Base-by-base conservation (phyloP, 768 basidiomycete genomes). In the Leccinum olivaceopallidum region DNA sequence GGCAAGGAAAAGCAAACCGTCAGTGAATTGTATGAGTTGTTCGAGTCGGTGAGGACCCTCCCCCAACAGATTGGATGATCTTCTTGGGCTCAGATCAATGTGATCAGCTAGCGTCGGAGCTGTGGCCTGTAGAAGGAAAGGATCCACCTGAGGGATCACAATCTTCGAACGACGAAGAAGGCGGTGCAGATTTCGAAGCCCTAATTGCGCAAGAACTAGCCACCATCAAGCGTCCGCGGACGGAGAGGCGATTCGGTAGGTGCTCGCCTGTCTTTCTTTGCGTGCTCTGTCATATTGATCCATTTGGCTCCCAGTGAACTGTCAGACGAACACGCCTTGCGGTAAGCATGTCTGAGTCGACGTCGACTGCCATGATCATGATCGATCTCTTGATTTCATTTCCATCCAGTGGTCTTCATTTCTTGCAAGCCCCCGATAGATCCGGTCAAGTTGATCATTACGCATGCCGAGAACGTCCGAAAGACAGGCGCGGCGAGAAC, bases 1-100 rank as follows among this genome's bases (percentile, higher is more conserved):
- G 92, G 92, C 20, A 94, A 88, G 65, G 93, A 94, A 71, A 88
- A 83, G 63, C 87, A 87, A 67, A 82, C 89, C 0, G 83, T 91
- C 5, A 85, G 87, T 39, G 92, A 94, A 69, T 72, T 91, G 37
- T 88, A 87, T 63, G 90, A 92, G 67, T 67, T 94, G 10, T 91
- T 94, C 57, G 89, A 92, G 60, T 82, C 82, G 55, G 92, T 92
- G 63, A 66, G 85, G 73, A 36, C 16, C 55, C n/a, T 47, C 18
- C n/a, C n/a, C 42, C 1, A 10, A 47, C 26, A 9, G 14, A 28
- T 37, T 14, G 7, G 47, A 20, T 4, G 12, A 22, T 13, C 5
- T 59, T n/a, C 14, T 51, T 54, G 18, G 39, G 58, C 26, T 61
- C 58, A 42, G 36, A 57, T 59, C 65, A 22, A 69, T 56, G 56